Percentiles rank a stretch among this genome's conserved stretches.
Conservation (phyloP, 805 yeast genomes). For the Kockiozyma suomiensis region DNA sequence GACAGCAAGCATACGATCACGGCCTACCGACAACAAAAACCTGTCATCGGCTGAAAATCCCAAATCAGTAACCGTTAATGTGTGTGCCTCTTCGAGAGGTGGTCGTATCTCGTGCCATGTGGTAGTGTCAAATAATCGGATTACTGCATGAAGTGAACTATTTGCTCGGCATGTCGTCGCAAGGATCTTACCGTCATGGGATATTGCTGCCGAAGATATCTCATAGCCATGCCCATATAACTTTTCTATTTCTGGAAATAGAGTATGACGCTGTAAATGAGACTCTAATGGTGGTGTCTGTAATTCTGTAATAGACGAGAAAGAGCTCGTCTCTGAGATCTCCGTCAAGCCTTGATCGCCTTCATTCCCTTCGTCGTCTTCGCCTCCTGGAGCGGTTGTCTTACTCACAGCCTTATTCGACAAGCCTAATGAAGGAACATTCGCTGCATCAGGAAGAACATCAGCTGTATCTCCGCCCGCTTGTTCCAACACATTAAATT, state of each 20-base stretch:
- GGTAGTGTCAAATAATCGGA: conserved; percentile 68
- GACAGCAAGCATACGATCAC: conserved; percentile 83
- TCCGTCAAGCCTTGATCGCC: conserved; percentile 83
- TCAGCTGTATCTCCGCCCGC: conserved; percentile 34
- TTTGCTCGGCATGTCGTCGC: conserved; percentile 95
- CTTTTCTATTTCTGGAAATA: conserved; percentile 95
- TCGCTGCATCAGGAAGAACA: conserved; percentile 77
- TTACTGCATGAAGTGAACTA: conserved; percentile 77
- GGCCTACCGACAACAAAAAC: conserved; percentile 72
- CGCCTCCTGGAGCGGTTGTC: neutral
- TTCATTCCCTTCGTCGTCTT: conserved; percentile 34
- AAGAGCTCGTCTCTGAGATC: conserved; percentile 51
- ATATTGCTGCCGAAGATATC: conserved; percentile 72
- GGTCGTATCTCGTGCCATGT: conserved; percentile 64
- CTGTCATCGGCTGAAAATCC: conserved; percentile 64
- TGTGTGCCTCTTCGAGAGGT: conserved; percentile 63
- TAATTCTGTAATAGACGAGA: conserved; percentile 44
- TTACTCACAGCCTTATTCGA: conserved; percentile 11
- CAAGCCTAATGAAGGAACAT: conserved; percentile 83
- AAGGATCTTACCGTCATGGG: conserved; percentile 61
- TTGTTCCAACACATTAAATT: conserved; percentile 38
- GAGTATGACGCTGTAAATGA: conserved; percentile 82
- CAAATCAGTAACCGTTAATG: conserved; percentile 80
- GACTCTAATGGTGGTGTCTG: conserved; percentile 73
- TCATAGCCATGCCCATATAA: conserved; percentile 98